A percentile compares a stretch with the other conserved stretches of the same genome.
phyloP scores from a whole-genome alignment of 164 flowering plant species.

The Amborella trichopoda region DNA sequence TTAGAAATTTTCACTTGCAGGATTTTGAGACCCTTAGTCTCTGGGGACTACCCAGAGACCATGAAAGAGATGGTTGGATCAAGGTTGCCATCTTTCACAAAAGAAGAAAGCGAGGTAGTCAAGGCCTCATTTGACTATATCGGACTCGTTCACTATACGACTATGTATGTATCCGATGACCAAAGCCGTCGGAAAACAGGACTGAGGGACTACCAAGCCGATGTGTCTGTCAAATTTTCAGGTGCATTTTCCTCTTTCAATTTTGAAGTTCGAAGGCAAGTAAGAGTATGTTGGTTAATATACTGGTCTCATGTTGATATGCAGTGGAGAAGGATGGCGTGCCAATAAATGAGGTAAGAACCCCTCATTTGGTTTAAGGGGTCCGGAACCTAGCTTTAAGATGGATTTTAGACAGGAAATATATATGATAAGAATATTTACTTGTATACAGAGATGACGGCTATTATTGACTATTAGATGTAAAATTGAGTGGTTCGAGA shows the following conservation, averaged over 20 bases:
- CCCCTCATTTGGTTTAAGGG: too few relatives aligned
- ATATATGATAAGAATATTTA: too few relatives aligned
- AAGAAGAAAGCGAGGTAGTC: conserved; percentile 10
- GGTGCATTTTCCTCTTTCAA: too few relatives aligned
- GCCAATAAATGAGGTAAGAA: conserved; percentile 5
- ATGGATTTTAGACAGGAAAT: too few relatives aligned
- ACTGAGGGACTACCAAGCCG: conserved; percentile 5
- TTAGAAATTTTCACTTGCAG: too few relatives aligned
- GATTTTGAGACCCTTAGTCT: conserved; percentile 33
- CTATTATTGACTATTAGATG: too few relatives aligned
- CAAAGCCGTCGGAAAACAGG: conserved; percentile 1
- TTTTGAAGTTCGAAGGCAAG: too few relatives aligned
- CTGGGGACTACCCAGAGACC: conserved; percentile 50
- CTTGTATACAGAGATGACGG: too few relatives aligned
- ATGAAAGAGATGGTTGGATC: conserved; percentile 40
- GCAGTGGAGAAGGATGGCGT: conserved; percentile 10
- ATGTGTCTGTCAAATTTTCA: conserved; percentile 11
- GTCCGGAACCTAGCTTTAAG: too few relatives aligned
- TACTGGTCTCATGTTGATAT: neutral
- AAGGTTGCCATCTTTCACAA: conserved; percentile 43
- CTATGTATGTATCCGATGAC: conserved; percentile 9
- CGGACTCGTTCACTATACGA: conserved; percentile 19
- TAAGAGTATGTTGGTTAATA: neutral
- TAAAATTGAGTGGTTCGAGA: too few relatives aligned
- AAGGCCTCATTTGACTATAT: conserved; percentile 25